phyloP scores from a whole-genome alignment of 1,139 yeast species.

The Debaryomyces udenii region DNA sequence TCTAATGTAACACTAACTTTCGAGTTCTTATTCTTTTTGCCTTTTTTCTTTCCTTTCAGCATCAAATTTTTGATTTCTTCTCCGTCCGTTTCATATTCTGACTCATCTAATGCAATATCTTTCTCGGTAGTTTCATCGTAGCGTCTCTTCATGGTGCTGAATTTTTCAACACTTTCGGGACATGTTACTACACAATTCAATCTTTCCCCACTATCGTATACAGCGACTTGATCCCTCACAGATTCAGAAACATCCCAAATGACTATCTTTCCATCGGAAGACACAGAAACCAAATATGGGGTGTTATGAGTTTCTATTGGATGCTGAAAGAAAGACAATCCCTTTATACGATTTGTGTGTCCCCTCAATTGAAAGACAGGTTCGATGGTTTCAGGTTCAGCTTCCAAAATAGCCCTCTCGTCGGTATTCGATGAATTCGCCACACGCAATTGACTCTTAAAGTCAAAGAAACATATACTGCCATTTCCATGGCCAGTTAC shows the following conservation, averaged over 20 bases:
- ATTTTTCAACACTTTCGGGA: conserved; percentile 76
- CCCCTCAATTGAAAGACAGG: conserved; percentile 69
- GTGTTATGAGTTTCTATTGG: conserved; percentile 33
- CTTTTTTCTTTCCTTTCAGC: conserved; percentile 45
- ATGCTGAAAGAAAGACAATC: conserved; percentile 57
- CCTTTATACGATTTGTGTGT: conserved; percentile 85
- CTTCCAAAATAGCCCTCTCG: conserved; percentile 32
- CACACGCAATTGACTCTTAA: conserved; percentile 23
- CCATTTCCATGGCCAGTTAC: conserved; percentile 78
- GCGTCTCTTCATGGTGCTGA: conserved; percentile 71
- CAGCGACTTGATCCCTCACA: conserved; percentile 78
- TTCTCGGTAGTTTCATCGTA: conserved; percentile 39
- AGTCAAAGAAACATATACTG: conserved; percentile 56
- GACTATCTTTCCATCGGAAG: conserved; percentile 91
- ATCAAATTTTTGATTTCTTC: conserved; percentile 53
- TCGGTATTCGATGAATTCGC: conserved; percentile 26
- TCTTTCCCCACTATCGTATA: conserved; percentile 90
- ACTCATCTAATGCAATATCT: conserved; percentile 48
- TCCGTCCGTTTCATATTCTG: conserved; percentile 68
- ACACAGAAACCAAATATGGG: conserved; percentile 72
- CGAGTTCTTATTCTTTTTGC: conserved; percentile 40
- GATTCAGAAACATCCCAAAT: conserved; percentile 71
- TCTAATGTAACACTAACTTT: conserved; percentile 62
- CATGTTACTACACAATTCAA: conserved; percentile 83
- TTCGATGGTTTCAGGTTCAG: conserved; percentile 33